phyloP scores from a whole-genome alignment of 208 protist genomes.

The Acanthamoeba sp. region DNA sequence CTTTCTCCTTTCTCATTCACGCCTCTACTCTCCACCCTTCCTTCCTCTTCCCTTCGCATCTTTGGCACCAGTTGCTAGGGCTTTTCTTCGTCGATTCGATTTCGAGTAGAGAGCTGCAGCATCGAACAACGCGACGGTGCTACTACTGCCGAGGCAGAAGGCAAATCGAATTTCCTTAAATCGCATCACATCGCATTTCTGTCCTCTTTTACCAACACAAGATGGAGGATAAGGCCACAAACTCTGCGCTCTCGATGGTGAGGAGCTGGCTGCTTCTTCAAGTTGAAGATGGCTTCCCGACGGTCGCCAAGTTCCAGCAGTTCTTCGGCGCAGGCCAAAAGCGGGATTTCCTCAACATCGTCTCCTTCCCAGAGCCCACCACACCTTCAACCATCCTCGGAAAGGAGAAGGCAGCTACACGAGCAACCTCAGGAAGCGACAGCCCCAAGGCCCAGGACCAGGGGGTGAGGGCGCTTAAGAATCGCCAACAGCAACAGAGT shows the following conservation, averaged over 20 bases:
- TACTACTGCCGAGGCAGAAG: background rate
- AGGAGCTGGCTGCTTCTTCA: background rate
- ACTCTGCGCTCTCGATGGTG: slow-evolving; percentile 3
- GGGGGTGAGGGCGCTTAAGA: background rate
- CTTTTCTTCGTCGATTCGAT: background rate
- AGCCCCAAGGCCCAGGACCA: slow-evolving; percentile 12
- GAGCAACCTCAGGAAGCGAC: background rate
- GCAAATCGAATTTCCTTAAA: background rate
- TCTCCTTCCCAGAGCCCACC: background rate
- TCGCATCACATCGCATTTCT: background rate
- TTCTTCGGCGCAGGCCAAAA: background rate
- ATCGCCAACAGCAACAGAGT: background rate
- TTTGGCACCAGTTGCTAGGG: no score
- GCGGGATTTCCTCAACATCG: background rate
- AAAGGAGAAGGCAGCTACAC: background rate
- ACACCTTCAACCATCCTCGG: background rate
- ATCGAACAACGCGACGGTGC: background rate
- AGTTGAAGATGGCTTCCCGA: slow-evolving; percentile 3
- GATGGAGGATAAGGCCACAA: background rate
- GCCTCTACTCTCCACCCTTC: background rate
- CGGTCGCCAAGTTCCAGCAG: background rate
- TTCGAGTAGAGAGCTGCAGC: background rate
- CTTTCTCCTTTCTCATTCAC: background rate
- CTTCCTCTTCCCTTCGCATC: no score
- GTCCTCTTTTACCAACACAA: background rate